These are phyloP conservation scores for Pharnaceum exiguum DNA, from an alignment of 148 eudicot species.

Conservation along the genomic window DNA sequence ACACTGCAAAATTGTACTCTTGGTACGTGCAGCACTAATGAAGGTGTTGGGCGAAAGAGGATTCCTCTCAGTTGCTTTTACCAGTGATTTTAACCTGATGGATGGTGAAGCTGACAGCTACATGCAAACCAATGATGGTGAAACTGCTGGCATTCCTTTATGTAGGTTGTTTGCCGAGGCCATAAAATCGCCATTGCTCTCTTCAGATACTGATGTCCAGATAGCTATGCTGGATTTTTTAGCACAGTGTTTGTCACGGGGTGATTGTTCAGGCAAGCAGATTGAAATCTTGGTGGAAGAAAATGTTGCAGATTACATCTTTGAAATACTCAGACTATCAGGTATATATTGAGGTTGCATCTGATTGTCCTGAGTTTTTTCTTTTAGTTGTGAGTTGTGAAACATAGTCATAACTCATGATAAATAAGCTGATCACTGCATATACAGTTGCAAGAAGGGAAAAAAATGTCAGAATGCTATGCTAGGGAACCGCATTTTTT, in stretches of 20 bases:
- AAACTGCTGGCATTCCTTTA: constrained; percentile 36
- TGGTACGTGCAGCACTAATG: constrained; percentile 60
- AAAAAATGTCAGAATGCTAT: too few species aligned
- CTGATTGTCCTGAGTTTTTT: too few species aligned
- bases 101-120: constrained; percentile 58
- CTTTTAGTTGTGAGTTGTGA: too few species aligned
- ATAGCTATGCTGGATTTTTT: constrained; percentile 63
- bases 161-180: constrained; percentile 88
- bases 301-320: constrained; percentile 77
- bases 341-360: too few species aligned
- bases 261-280: constrained; percentile 47
- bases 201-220: constrained; percentile 79
- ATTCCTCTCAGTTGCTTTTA: constrained; percentile 47
- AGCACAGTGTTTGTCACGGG: constrained; percentile 52
- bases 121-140: constrained; percentile 43
- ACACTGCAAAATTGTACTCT: constrained; percentile 4
- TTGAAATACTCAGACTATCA: constrained; percentile 81
- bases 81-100: constrained; percentile 34
- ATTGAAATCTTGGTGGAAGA: constrained; percentile 69
- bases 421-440: background rate
- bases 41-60: constrained; percentile 77
- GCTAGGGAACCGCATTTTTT: background rate
- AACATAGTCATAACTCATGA: too few species aligned
- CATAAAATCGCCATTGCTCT: constrained; percentile 82
- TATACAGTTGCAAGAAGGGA: too few species aligned